phyloP scores from a whole-genome alignment of 192 early-diverging fungal species.

The Martensiomyces pterosporus region DNA sequence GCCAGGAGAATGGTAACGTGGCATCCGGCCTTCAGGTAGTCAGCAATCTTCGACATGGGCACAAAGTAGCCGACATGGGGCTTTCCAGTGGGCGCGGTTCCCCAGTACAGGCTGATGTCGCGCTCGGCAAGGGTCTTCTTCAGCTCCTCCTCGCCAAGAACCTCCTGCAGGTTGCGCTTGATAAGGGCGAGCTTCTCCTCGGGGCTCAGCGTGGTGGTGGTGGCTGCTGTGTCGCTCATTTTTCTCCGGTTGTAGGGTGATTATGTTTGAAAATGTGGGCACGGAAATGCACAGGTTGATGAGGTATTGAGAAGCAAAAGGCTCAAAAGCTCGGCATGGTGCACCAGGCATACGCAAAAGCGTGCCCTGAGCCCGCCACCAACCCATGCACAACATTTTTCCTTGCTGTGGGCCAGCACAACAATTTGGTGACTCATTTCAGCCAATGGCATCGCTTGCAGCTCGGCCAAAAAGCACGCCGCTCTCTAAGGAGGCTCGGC shows the following conservation, averaged over 20 bases:
- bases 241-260: constrained; percentile 5
- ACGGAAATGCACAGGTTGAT: no score
- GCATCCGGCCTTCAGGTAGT: constrained; percentile 87
- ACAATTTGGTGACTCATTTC: no score
- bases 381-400: no score
- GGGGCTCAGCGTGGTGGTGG: constrained; percentile 13
- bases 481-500: no score
- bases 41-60: constrained; percentile 95
- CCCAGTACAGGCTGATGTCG: constrained; percentile 95
- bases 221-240: constrained; percentile 15
- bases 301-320: constrained; percentile 11
- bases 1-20: constrained; percentile 89
- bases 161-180: constrained; percentile 90
- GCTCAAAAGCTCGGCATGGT: no score
- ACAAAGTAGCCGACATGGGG: constrained; percentile 99
- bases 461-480: no score
- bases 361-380: no score
- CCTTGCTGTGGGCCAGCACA: no score
- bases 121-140: constrained; percentile 80
- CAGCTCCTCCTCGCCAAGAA: constrained; percentile 83
- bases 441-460: no score
- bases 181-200: constrained; percentile 80
- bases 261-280: background rate
- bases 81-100: constrained; percentile 92
- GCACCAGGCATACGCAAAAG: no score